Evolutionary conservation across 139 green algal species (phyloP).

Genomic region (Astrephomene gubernaculifera): DNA sequence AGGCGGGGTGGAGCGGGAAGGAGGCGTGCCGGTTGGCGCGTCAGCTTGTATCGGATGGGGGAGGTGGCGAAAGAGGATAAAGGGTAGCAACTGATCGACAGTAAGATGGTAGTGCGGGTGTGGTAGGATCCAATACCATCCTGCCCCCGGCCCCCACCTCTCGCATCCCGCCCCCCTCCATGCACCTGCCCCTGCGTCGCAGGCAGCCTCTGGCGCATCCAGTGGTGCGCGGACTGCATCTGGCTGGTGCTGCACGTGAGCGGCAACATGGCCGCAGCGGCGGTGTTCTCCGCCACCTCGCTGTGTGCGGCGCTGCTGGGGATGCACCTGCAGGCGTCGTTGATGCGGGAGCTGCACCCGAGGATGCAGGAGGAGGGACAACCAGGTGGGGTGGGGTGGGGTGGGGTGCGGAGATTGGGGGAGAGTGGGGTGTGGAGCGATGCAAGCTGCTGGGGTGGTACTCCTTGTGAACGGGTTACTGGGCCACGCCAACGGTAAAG

Average conservation of each 20-base stretch:
- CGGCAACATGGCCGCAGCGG: neutral
- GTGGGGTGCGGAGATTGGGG: neutral
- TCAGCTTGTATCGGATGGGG: neutral
- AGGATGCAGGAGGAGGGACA: constrained; percentile 20
- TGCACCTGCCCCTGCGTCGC: neutral
- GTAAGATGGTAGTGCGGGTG: too few relatives aligned
- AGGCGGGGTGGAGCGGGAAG: neutral
- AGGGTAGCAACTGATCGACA: too few relatives aligned
- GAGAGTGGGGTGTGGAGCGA: neutral
- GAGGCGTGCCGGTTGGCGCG: too few relatives aligned
- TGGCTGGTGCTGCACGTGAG: constrained; percentile 23
- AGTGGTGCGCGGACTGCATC: constrained; percentile 33
- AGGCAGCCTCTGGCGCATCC: constrained; percentile 29
- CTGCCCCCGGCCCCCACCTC: neutral
- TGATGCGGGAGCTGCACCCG: neutral
- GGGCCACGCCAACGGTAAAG: too few relatives aligned
- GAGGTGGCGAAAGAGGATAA: neutral
- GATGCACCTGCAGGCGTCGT: neutral
- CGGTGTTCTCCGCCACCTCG: neutral
- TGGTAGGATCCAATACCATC: neutral
- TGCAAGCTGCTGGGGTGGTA: neutral
- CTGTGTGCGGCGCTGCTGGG: neutral
- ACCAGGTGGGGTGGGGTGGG: neutral
- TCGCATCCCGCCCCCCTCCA: neutral
- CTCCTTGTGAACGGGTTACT: too few relatives aligned